A percentile compares a stretch with the other conserved stretches of the same genome.
Evolutionary conservation across 306 rosid species (phyloP).

Genomic region (Inga laurina): DNA sequence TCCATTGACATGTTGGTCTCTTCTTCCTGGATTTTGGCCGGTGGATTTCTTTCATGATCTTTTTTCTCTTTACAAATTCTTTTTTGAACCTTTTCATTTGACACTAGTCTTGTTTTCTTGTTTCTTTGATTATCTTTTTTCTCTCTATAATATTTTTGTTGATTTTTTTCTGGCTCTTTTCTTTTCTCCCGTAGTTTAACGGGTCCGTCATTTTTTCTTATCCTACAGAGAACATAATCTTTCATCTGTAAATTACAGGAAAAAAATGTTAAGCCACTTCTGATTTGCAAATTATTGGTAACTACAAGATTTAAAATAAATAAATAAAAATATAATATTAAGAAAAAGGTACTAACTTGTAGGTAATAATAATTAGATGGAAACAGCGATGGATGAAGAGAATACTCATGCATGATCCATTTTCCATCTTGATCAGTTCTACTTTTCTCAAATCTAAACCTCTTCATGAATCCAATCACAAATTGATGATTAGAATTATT

Average conservation of each 20-base stretch:
- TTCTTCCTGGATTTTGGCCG: neutral
- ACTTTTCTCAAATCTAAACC: neutral
- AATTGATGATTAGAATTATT: too few species aligned
- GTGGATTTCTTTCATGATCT: neutral
- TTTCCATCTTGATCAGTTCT: neutral
- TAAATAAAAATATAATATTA: too few species aligned
- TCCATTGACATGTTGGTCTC: neutral
- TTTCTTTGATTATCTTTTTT: neutral
- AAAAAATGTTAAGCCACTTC: too few species aligned
- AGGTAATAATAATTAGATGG: too few species aligned
- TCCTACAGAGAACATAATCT: neutral
- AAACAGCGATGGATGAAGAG: neutral
- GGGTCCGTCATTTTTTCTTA: neutral
- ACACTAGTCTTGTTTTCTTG: neutral
- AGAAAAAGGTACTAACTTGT: neutral
- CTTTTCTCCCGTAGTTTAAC: neutral
- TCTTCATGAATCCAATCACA: neutral
- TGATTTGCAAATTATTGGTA: too few species aligned
- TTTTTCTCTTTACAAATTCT: too few species aligned
- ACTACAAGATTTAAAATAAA: too few species aligned
- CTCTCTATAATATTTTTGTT: neutral
- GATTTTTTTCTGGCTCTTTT: neutral
- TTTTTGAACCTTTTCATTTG: neutral
- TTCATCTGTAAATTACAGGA: neutral
- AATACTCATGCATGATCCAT: slow-evolving; percentile 1